Base-by-base conservation (phyloP, 2,329 filamentous ascomycete species). In the Periglandula ipomoeae region DNA sequence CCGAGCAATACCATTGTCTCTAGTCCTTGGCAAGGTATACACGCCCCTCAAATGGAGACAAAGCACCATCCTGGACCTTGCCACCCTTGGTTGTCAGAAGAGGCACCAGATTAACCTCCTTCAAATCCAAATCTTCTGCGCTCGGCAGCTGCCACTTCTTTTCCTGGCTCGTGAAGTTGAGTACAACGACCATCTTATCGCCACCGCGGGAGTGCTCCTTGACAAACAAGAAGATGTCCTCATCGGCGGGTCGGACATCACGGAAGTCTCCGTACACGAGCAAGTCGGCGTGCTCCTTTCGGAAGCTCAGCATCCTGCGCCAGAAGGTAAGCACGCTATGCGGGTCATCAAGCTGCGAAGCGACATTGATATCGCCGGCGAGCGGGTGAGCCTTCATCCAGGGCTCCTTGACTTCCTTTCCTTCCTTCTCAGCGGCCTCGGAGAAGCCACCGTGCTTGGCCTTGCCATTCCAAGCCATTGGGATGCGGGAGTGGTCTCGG, bases 401-500 rank as follows among this genome's bases (percentile, higher is more conserved):
- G 0, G 64, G 58, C n/a, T 61, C 57, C 19, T 60, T 56, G n/a
- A 60, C 41, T 0, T 55, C 17, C 30, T 58, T 54, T 3, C 61
- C 61, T 9, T 49, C 56, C 8, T 55, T 56, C 45, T 68, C 70
- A 0, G 65, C 67, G 0, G 66, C 54, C 39, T 65, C 61, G 0
- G 65, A 67, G 51, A 67, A 68, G 2, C 65, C 65, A 5, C 62
- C 64, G 44, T 59, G 52, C 27, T 59, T 61, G 43, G 48, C 44
- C 20, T 55, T 55, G 19, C 61, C 61, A 46, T 76, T 69, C 84
- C 84, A 87, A 49, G 84, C 79, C 50, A 87, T 77, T 0, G 83
- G 83, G 0, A 82, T 76, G n/a, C 84, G 72, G 0, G 75, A 74
- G 57, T 87, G 81, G 55, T 87, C 84, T 20, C 83, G 54, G 63